phyloP scores from a whole-genome alignment of 345 rosid species.

The Dipteronia dyeriana region DNA sequence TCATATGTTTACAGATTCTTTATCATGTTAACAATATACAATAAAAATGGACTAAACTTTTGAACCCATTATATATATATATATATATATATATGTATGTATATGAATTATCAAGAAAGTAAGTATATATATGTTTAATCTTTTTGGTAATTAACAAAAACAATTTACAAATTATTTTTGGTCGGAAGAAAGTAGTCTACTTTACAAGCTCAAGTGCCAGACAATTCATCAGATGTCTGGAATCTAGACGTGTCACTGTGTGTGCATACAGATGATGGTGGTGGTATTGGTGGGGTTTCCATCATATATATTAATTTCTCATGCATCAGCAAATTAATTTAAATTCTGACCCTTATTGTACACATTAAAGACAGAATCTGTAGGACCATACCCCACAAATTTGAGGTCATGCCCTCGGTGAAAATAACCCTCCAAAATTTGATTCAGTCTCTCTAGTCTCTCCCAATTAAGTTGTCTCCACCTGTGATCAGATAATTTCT shows the following conservation, averaged over 20 bases:
- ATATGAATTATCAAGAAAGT: slow-evolving; percentile 22
- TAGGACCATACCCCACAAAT: slow-evolving; percentile 32
- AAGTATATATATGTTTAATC: slow-evolving; percentile 12
- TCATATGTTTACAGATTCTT: not conserved
- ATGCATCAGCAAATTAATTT: not conserved
- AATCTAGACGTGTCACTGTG: no score
- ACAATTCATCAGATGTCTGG: slow-evolving; percentile 15
- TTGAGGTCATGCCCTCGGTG: slow-evolving; percentile 14
- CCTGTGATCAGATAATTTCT: slow-evolving; percentile 22
- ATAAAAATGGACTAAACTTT: slow-evolving; percentile 31
- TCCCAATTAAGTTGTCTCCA: slow-evolving; percentile 31
- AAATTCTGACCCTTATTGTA: slow-evolving; percentile 4
- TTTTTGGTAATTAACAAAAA: slow-evolving; percentile 23
- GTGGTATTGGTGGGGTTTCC: slow-evolving; percentile 18
- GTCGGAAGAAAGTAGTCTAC: slow-evolving; percentile 35
- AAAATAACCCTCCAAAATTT: slow-evolving; percentile 18
- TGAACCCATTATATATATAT: slow-evolving; percentile 8
- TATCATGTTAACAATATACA: slow-evolving; percentile 13
- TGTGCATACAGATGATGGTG: not conserved
- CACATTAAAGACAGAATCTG: slow-evolving; percentile 27
- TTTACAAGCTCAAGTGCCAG: slow-evolving; percentile 26
- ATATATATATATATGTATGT: no score
- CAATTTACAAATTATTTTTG: slow-evolving; percentile 14
- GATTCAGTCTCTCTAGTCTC: slow-evolving; percentile 20
- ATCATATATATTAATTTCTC: not conserved